Percentiles rank a stretch among this genome's conserved stretches.
Conservation (phyloP, 108 stramenopile genomes). For the Cyclotella sp. region DNA sequence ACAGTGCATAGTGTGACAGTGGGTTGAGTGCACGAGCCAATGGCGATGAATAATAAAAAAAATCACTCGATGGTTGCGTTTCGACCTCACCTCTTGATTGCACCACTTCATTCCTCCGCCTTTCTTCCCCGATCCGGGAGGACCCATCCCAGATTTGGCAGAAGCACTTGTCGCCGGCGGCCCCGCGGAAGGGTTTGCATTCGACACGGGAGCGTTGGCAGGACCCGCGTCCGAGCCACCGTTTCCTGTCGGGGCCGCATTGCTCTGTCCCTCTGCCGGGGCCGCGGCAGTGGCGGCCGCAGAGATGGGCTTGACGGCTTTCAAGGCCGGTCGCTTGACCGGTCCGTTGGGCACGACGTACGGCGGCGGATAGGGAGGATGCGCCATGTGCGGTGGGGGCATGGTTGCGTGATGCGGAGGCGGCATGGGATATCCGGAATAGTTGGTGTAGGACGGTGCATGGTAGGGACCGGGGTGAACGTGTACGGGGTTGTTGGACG, state of each 20-base stretch:
- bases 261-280: neutral
- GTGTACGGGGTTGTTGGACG: neutral
- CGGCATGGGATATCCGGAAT: conserved; percentile 4
- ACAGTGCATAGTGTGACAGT: no score
- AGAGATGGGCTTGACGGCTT: neutral
- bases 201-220: neutral
- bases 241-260: neutral
- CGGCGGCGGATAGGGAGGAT: conserved; percentile 9
- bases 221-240: neutral
- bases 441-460: neutral
- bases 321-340: neutral
- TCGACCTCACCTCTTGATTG: no score
- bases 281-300: neutral
- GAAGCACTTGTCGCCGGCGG: neutral
- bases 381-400: neutral
- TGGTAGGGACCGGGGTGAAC: conserved; percentile 2
- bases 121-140: no score
- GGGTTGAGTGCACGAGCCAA: no score
- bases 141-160: no score
- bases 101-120: no score
- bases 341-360: conserved; percentile 7
- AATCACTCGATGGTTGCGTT: no score
- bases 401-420: neutral
- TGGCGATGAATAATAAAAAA: no score
- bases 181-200: neutral